Base-by-base conservation (phyloP, 371 early-diverging fungal species). In the Mortierella sp. region DNA sequence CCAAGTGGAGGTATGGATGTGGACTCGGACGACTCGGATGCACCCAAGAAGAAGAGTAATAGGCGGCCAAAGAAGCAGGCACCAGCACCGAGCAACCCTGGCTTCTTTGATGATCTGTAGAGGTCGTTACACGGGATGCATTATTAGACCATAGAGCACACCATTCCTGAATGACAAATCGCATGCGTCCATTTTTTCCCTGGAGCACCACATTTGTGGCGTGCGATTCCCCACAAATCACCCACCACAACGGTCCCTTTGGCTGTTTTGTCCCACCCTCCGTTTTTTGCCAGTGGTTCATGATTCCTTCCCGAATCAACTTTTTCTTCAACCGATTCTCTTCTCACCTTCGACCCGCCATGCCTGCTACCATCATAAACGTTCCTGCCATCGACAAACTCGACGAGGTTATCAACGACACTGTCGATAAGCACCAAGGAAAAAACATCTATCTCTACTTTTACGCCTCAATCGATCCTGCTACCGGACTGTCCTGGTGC, bases 401-500 rank as follows among this genome's bases (percentile, higher is more conserved):
- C 27, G 69, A 64, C 54, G 43, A 34, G 13, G 62, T 64, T 45
- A 54, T 64, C 31, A 56, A 57, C 46, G 31, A 60, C 31, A 34
- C 62, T 28, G 62, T 69, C 34, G 62, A 64, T n/a, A 61, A 68
- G 23, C 26, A 68, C 62, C 46, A 59, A 19, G 67, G 50, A 50
- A 64, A 74, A 42, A 61, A 74, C 39, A 54, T 74, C 54, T 74
- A 42, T 54, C 55, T 68, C 55, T 74, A 74, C 58, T 68, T 43
- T 16, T 74, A 61, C 28, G 76, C 69, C 16, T 68, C 69, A 16
- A 61, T 42, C 21, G 78, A 78, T 60, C 72, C 78, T 45, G 60
- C 51, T 52, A 86, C 86, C 13, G 79, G 82, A 42, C 81, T 83
- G 76, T 86, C 86, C 21, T 88, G 88, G 88, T 88, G 88, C 71